Evolutionary conservation across 1,284 basidiomycete genomes (phyloP).

Genomic region (Anthracocystis panici-leucophaei): DNA sequence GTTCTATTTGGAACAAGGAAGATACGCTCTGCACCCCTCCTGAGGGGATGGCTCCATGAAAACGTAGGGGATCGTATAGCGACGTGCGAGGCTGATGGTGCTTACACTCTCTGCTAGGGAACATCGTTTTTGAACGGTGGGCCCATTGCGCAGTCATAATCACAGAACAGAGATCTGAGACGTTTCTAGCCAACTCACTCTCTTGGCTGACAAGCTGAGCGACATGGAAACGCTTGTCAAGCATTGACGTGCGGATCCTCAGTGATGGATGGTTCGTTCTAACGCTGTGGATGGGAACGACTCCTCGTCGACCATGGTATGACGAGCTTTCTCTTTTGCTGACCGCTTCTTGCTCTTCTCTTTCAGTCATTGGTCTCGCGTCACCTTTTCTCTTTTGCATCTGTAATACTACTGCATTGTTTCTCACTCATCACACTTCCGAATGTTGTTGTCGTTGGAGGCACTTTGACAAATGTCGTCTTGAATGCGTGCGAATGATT

Average conservation of each 20-base stretch:
- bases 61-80: background rate
- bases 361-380: background rate
- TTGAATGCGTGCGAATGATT: background rate
- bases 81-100: slow-evolving; percentile 29
- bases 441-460: background rate
- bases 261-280: background rate
- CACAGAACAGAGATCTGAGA: slow-evolving; percentile 57
- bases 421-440: background rate
- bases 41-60: background rate
- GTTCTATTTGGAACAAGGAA: slow-evolving; percentile 31
- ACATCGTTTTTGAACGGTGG: slow-evolving; percentile 15
- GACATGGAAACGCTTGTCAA: background rate
- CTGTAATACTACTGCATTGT: slow-evolving; percentile 4
- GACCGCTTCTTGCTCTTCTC: slow-evolving; percentile 4
- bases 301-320: slow-evolving; percentile 12
- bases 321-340: slow-evolving; percentile 6
- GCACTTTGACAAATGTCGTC: background rate
- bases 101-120: slow-evolving; percentile 23
- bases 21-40: background rate
- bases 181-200: slow-evolving; percentile 8
- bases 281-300: slow-evolving; percentile 8
- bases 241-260: background rate
- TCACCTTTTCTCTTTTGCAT: background rate
- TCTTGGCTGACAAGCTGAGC: slow-evolving; percentile 5
- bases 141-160: slow-evolving; percentile 38